phyloP scores from a whole-genome alignment of 2,329 filamentous ascomycete genomes.

The Hypoxylon sp. region DNA sequence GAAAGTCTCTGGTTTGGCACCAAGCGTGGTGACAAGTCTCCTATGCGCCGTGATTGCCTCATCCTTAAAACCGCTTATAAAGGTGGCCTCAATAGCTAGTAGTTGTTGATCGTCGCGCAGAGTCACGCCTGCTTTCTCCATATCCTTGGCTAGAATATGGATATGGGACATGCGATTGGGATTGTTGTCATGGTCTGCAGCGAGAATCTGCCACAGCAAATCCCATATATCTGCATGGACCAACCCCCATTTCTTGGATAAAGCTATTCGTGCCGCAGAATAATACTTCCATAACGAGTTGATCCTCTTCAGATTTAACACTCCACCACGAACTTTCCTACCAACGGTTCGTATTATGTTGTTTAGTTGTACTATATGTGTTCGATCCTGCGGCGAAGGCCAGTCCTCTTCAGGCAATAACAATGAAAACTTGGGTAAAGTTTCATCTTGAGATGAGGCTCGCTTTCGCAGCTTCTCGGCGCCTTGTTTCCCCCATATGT shows the following conservation, averaged over 20 bases:
- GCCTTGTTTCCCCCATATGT: slow-evolving; percentile 43
- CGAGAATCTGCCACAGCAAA: slow-evolving; percentile 71
- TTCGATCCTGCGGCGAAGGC: slow-evolving; percentile 27
- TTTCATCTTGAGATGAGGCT: slow-evolving; percentile 26
- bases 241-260: slow-evolving; percentile 58
- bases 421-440: slow-evolving; percentile 11
- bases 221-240: slow-evolving; percentile 70
- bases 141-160: slow-evolving; percentile 70
- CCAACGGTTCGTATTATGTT: slow-evolving; percentile 40
- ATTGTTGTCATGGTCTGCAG: slow-evolving; percentile 59
- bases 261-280: slow-evolving; percentile 53
- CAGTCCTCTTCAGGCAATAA: slow-evolving; percentile 29
- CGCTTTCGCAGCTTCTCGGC: slow-evolving; percentile 45
- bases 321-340: slow-evolving; percentile 25
- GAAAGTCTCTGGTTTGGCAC: slow-evolving; percentile 57
- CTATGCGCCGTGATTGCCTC: slow-evolving; percentile 72
- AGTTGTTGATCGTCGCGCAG: slow-evolving; percentile 68
- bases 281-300: slow-evolving; percentile 58
- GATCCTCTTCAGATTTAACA: slow-evolving; percentile 29
- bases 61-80: slow-evolving; percentile 66
- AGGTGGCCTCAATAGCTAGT: slow-evolving; percentile 73
- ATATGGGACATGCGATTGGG: slow-evolving; percentile 68
- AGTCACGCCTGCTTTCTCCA: slow-evolving; percentile 64
- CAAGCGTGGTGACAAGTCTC: slow-evolving; percentile 62
- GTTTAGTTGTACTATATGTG: slow-evolving; percentile 38